Evolutionary conservation across 169 alveolate species (phyloP).

Genomic region (Sarcocystis neurona): DNA sequence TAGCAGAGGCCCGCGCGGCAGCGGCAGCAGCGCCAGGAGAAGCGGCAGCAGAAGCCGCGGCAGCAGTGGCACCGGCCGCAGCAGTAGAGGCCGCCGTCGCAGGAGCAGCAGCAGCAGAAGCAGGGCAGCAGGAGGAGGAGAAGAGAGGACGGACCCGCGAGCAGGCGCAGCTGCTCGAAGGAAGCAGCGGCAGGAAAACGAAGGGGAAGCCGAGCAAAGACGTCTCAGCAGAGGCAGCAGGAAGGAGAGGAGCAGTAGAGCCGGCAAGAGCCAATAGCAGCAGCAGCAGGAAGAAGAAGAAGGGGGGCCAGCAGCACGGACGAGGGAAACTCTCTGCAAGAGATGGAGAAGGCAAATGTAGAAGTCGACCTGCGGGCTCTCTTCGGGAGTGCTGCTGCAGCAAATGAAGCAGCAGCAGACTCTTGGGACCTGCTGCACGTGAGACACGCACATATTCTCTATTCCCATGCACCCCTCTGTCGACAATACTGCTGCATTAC

Average conservation of each 20-base stretch:
- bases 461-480: too few species aligned
- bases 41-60: not conserved
- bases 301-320: not conserved
- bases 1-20: too few species aligned
- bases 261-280: conserved; percentile 24
- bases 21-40: not conserved
- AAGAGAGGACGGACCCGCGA: conserved; percentile 15
- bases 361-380: too few species aligned
- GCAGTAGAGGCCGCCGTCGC: conserved; percentile 26
- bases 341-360: not conserved
- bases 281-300: not conserved
- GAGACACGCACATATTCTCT: too few species aligned
- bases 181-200: conserved; percentile 45
- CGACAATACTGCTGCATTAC: too few species aligned
- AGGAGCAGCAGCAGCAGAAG: conserved; percentile 17
- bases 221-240: conserved; percentile 47
- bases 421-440: too few species aligned
- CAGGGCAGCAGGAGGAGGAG: conserved; percentile 31
- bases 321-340: not conserved
- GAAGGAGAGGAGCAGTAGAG: conserved; percentile 8
- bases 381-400: too few species aligned
- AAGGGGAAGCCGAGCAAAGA: conserved; percentile 36
- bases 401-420: too few species aligned
- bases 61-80: not conserved
- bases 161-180: conserved; percentile 22